phyloP scores from a whole-genome alignment of 768 basidiomycete species.

The Mycena vitilis region DNA sequence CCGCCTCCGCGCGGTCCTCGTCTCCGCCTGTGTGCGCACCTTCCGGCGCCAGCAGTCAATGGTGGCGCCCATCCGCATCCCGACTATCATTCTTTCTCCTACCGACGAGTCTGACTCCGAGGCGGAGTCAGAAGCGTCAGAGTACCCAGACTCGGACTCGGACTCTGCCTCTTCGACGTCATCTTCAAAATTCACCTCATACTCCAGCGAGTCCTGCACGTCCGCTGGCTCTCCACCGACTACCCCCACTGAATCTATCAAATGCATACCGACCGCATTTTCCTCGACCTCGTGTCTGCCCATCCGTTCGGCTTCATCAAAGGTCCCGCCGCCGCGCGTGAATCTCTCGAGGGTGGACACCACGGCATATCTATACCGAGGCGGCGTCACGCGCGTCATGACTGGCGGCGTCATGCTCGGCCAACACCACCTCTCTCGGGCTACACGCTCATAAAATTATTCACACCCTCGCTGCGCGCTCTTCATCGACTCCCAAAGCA shows the following conservation, averaged over 20 bases:
- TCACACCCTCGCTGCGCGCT: too few species aligned
- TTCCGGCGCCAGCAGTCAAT: conserved; percentile 20
- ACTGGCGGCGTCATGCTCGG: conserved; percentile 40
- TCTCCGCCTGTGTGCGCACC: conserved; percentile 30
- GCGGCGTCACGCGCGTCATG: conserved; percentile 37
- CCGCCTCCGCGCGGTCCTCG: conserved; percentile 27
- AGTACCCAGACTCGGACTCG: conserved; percentile 11
- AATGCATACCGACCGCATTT: conserved; percentile 8
- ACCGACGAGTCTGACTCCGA: background rate
- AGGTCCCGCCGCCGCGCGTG: background rate
- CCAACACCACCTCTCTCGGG: conserved; percentile 10
- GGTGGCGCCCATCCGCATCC: conserved; percentile 16
- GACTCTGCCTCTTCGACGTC: conserved; percentile 17
- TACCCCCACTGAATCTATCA: background rate
- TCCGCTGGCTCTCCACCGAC: conserved; percentile 26
- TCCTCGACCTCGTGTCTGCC: conserved; percentile 2
- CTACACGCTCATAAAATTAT: conserved; percentile 7
- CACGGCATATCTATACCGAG: conserved; percentile 25
- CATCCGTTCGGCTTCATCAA: background rate
- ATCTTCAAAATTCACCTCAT: conserved; percentile 17
- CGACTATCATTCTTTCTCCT: background rate
- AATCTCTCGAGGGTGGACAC: background rate
- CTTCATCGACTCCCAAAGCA: too few species aligned
- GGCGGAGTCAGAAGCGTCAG: conserved; percentile 18
- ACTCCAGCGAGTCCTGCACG: conserved; percentile 26